phyloP scores from a whole-genome alignment of 1,139 yeast genomes.

The Blastobotrys illinoisensis region DNA sequence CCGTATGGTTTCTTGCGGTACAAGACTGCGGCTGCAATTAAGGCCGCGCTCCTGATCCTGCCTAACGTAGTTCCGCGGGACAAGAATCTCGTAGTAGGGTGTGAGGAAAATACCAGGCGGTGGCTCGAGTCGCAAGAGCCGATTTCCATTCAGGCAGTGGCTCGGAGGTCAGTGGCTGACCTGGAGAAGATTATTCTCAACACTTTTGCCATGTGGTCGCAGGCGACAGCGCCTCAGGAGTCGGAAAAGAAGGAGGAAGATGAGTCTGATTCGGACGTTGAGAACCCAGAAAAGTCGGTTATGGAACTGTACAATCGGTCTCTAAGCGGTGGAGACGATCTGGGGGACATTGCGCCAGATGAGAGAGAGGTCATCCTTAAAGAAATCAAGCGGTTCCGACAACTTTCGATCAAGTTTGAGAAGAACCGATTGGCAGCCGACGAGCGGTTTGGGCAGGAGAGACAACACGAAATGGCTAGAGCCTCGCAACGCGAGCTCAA shows the following conservation, averaged over 20 bases:
- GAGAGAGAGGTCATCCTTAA: slow-evolving; percentile 26
- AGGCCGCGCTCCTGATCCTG: slow-evolving; percentile 22
- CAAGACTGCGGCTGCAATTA: slow-evolving; percentile 18
- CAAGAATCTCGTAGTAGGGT: slow-evolving; percentile 13
- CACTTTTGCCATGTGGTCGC: slow-evolving; percentile 8
- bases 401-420: slow-evolving; percentile 27
- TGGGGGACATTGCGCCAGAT: slow-evolving; percentile 21
- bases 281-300: slow-evolving; percentile 4
- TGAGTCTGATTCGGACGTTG: not conserved
- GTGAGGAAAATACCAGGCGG: slow-evolving; percentile 16
- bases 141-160: slow-evolving; percentile 2
- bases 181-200: slow-evolving; percentile 7
- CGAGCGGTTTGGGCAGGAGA: slow-evolving; percentile 3
- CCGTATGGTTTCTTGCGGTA: slow-evolving; percentile 25
- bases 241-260: slow-evolving; percentile 8
- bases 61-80: slow-evolving; percentile 16
- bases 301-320: slow-evolving; percentile 10
- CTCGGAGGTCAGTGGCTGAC: slow-evolving; percentile 7
- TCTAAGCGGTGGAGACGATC: slow-evolving; percentile 6
- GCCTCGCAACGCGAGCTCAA: slow-evolving; percentile 15
- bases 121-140: slow-evolving; percentile 13
- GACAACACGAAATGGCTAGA: slow-evolving; percentile 17
- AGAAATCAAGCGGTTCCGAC: slow-evolving; percentile 32
- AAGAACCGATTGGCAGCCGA: slow-evolving; percentile 20
- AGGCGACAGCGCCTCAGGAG: slow-evolving; percentile 9